Evolutionary conservation across 1,284 basidiomycete genomes (phyloP).

Genomic region (Hymenochaete sp.): DNA sequence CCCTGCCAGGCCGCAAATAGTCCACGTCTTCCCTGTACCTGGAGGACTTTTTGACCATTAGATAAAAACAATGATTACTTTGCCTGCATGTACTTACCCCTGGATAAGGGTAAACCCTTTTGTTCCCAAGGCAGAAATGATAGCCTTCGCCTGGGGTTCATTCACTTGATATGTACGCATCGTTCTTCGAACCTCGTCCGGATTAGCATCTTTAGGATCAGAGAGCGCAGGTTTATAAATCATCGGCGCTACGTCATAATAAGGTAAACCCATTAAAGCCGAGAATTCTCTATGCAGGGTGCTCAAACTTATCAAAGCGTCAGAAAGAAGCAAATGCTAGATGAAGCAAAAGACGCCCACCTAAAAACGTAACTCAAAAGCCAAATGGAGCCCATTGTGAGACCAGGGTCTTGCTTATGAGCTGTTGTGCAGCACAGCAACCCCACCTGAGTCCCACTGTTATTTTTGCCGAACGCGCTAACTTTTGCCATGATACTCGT

Average conservation of each 20-base stretch:
- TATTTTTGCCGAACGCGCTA: constrained; percentile 50
- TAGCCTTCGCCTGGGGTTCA: constrained; percentile 90
- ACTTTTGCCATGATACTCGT: constrained; percentile 70
- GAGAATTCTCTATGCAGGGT: constrained; percentile 91
- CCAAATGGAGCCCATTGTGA: constrained; percentile 64
- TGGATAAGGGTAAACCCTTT: constrained; percentile 91
- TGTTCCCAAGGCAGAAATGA: constrained; percentile 65
- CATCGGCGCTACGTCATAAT: constrained; percentile 68
- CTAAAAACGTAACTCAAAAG: constrained; percentile 74
- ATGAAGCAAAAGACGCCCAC: constrained; percentile 33
- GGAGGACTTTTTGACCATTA: constrained; percentile 60
- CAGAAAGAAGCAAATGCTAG: neutral
- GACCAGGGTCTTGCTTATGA: constrained; percentile 42
- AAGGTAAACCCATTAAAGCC: constrained; percentile 75
- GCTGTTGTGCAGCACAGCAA: constrained; percentile 40
- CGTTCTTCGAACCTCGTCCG: constrained; percentile 50
- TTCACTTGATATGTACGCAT: constrained; percentile 78
- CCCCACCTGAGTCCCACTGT: constrained; percentile 41
- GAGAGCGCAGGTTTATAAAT: constrained; percentile 64
- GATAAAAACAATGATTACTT: neutral
- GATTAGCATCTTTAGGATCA: constrained; percentile 38
- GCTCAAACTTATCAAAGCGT: constrained; percentile 53
- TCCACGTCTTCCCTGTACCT: constrained; percentile 98
- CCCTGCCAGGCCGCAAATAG: constrained; percentile 91
- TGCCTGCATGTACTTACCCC: constrained; percentile 53